Evolutionary conservation across 2,329 filamentous ascomycete species (phyloP).

Genomic region (Monosporascus ibericus): DNA sequence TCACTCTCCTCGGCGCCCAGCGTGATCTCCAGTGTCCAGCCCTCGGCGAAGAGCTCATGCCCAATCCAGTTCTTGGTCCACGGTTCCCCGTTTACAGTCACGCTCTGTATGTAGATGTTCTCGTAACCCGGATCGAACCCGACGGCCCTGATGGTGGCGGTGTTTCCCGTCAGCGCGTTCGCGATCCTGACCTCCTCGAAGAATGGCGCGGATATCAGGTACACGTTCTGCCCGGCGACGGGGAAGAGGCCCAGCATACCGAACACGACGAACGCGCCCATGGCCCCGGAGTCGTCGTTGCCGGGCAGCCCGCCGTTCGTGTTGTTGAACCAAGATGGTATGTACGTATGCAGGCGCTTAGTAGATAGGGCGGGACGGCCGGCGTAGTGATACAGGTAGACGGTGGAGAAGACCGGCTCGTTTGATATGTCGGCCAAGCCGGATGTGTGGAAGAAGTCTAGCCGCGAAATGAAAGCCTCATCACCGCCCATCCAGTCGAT

Average conservation of each 20-base stretch:
- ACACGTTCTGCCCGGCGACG: slow-evolving; percentile 55
- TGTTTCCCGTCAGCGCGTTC: slow-evolving; percentile 47
- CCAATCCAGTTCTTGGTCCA: slow-evolving; percentile 56
- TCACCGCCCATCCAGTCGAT: slow-evolving; percentile 49
- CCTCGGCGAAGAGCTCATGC: slow-evolving; percentile 54
- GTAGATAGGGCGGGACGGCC: slow-evolving; percentile 47
- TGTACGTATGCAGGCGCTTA: slow-evolving; percentile 50
- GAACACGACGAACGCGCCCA: slow-evolving; percentile 54
- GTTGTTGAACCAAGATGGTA: slow-evolving; percentile 55
- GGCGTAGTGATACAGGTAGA: slow-evolving; percentile 58
- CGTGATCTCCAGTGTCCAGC: slow-evolving; percentile 51
- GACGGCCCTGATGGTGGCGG: slow-evolving; percentile 47
- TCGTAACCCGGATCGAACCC: slow-evolving; percentile 51
- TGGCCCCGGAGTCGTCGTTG: slow-evolving; percentile 59
- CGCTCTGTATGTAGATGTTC: slow-evolving; percentile 53
- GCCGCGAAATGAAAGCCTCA: slow-evolving; percentile 43
- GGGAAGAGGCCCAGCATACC: slow-evolving; percentile 59
- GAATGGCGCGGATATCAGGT: slow-evolving; percentile 57
- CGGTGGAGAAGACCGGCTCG: slow-evolving; percentile 52
- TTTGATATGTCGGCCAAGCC: slow-evolving; percentile 34
- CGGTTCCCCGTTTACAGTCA: slow-evolving; percentile 45
- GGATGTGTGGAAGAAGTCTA: slow-evolving; percentile 48
- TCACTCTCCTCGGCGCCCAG: slow-evolving; percentile 53
- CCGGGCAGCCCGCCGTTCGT: slow-evolving; percentile 51
- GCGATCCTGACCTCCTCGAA: slow-evolving; percentile 48